Base-by-base conservation (phyloP, 2,329 filamentous ascomycete genomes). In the Bipolaris victoriae region DNA sequence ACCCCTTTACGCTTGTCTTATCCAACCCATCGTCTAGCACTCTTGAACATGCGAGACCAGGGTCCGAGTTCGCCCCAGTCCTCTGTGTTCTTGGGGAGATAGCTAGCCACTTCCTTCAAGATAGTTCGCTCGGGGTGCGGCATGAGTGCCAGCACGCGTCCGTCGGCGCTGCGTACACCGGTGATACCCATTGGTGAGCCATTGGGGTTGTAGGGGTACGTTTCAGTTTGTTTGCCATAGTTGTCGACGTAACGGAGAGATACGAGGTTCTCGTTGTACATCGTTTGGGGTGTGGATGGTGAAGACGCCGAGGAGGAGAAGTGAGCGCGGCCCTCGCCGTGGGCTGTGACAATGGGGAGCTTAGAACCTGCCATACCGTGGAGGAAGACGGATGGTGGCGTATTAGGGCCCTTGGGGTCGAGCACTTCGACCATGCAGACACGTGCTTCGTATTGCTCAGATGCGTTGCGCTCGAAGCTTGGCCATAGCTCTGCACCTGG, bases 91-190 rank as follows among this genome's bases (percentile, higher is more conserved):
- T 86, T 81, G 7, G 91, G 90, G 60, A 89, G 80, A 76, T 88
- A 97, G 75, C 90, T 94, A 46, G 84, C 87, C 59, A 92, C 88
- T 57, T 91, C 90, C 55, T 86, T 87, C 80, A 96, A 80, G 57
- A 96, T 87, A 15, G 91, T 96, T n/a, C 92, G 86, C 80, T 97
- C 92, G 1, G 92, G 92, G 76, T 97, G 92, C 60, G 93, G 93
- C 92, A 97, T 97, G 80, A 97, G 86, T 6, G 92, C 92, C 65
- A 97, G 77, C 1, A 96, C 90, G 55, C 91, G 84, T 11, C 92
- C 92, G 72, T 96, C 89, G 41, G 81, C 84, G 68, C 86, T 92
- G 66, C 89, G 83, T 24, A 96, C 89, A 72, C 88, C 92, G 1
- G 92, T 90, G 63, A 97, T 90, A 71, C 91, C 92, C 61, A 84